These are phyloP conservation scores for Fusarium sp. DNA, from an alignment of 2,329 filamentous ascomycete genomes.

Conservation along the genomic window DNA sequence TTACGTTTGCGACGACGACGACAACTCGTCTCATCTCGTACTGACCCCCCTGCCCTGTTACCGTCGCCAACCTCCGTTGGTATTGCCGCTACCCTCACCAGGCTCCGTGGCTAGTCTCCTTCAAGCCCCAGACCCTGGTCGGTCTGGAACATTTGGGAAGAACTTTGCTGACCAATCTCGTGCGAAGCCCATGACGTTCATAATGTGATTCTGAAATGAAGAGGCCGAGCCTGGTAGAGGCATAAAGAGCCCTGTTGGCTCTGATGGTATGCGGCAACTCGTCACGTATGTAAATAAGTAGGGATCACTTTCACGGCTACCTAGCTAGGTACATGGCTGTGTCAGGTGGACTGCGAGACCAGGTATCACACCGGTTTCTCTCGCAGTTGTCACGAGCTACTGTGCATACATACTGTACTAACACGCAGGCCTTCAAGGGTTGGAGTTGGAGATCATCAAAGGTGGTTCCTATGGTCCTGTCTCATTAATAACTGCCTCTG, in stretches of 20 bases:
- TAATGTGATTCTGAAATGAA: conserved; percentile 6
- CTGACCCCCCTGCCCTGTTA: conserved; percentile 7
- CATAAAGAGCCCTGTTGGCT: conserved; percentile 1
- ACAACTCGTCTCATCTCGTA: conserved; percentile 7
- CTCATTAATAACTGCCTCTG: too few relatives aligned
- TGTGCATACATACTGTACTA: too few relatives aligned
- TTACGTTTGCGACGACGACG: conserved; percentile 22
- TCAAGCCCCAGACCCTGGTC: conserved; percentile 22
- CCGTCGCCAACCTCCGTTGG: conserved; percentile 29
- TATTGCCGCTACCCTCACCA: conserved; percentile 30
- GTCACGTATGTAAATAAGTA: not conserved
- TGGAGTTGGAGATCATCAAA: not conserved
- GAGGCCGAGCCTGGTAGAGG: not conserved
- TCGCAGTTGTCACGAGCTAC: too few relatives aligned
- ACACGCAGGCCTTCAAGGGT: too few relatives aligned
- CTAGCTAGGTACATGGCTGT: not conserved
- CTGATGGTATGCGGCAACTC: conserved; percentile 1
- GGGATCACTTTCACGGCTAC: too few relatives aligned
- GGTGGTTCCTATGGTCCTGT: not conserved
- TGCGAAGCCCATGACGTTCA: conserved; percentile 20
- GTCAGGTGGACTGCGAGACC: not conserved
- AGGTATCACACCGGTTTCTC: too few relatives aligned
- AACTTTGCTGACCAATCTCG: conserved; percentile 34
- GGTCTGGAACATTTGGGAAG: conserved; percentile 35
- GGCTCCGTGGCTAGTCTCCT: conserved; percentile 14